Base-by-base conservation (phyloP, 2,329 filamentous ascomycete species). In the Cladosporium sp. region DNA sequence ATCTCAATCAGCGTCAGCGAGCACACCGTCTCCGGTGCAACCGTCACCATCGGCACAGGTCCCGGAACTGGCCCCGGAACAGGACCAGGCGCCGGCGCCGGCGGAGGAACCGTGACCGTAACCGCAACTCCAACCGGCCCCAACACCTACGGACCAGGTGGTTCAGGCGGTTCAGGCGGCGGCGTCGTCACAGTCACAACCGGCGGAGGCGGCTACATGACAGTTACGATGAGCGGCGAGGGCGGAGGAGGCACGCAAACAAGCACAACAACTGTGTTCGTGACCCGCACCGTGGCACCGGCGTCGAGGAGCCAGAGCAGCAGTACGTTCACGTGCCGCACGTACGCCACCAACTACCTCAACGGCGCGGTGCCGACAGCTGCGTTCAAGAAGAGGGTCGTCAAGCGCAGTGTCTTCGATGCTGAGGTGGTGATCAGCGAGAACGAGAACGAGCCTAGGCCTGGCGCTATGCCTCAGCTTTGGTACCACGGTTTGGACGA, bases 301-400 rank as follows among this genome's bases (percentile, higher is more conserved):
- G 32, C 57, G 11, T 28, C 66, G 6, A 66, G 61, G 26, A 71
- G 64, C 48, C 16, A 5, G 23, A 57, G 36, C 16, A 68, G 58
- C 28, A 69, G 67, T 16, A 67, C 54, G 5, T 74, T 70, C 43
- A 70, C 72, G 5, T 74, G 73, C 58, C 63, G 73, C 26, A 74
- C 70, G 14, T 71, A 70, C 30, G 64, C 69, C 25, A 74, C 73
- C 6, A 73, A 74, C 39, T 74, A 75, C 60, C 66, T 74, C 49
- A 73, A 72, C 28, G 61, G 67, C 63, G 43, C 66, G 25, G 64
- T 67, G 60, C 46, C 65, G 14, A 67, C 61, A 56, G 60, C 48
- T 5, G 32, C 43, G 8, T 30, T 63, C 32, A 63, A 63, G 59
- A 43, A 58, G 23, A 51, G 51, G n/a, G 39, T 53, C 48, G 46